These are phyloP conservation scores for Melaleuca quinquenervia DNA, from an alignment of 345 rosid species.

Conservation along the genomic window DNA sequence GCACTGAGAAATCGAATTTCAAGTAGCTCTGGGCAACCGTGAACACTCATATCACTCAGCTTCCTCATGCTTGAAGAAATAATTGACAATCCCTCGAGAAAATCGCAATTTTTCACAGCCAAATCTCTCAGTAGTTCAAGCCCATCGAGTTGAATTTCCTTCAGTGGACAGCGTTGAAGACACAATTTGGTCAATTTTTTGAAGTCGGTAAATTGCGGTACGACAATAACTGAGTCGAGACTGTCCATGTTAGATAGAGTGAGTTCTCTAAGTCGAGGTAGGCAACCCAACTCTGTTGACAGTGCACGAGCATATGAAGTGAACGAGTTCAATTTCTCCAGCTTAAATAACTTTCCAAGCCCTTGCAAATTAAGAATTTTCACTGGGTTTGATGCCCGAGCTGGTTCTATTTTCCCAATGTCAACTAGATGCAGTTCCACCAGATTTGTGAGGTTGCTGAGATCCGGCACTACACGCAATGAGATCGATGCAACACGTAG, in stretches of 20 bases:
- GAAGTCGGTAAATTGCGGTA: background rate
- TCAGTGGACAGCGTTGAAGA: background rate
- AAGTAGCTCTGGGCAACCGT: too few species aligned
- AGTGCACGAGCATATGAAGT: fast-evolving
- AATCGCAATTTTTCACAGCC: fast-evolving
- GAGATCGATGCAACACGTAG: background rate
- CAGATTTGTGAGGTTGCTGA: background rate
- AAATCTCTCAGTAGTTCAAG: background rate
- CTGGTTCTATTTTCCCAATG: fast-evolving
- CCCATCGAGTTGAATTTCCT: background rate
- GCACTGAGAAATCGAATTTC: too few species aligned
- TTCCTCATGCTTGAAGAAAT: background rate
- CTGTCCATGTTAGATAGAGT: background rate
- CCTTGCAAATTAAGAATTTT: background rate
- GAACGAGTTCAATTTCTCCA: background rate
- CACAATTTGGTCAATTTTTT: background rate
- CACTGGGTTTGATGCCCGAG: background rate
- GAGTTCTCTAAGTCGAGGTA: background rate
- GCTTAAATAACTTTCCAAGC: background rate
- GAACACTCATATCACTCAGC: too few species aligned
- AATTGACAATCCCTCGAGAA: background rate
- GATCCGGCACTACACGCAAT: fast-evolving
- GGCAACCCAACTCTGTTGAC: background rate
- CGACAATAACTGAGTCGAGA: fast-evolving
- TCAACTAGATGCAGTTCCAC: background rate